Conservation (phyloP, 495 filamentous ascomycete species). For the Daldinia decipiens region DNA sequence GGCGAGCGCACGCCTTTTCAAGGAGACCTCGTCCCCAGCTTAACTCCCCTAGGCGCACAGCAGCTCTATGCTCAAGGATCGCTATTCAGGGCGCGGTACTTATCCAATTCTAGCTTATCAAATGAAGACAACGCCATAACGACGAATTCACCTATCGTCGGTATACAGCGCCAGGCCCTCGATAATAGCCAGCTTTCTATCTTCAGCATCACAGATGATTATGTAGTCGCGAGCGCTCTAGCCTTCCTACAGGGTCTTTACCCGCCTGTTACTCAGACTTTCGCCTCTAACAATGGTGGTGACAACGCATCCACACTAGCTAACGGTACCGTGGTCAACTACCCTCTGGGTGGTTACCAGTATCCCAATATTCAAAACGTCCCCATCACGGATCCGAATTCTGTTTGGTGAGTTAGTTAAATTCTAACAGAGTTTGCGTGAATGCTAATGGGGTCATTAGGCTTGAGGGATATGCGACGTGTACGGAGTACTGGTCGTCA, state of each 20-base stretch:
- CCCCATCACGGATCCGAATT: constrained; percentile 47
- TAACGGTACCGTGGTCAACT: constrained; percentile 50
- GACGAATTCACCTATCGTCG: constrained; percentile 46
- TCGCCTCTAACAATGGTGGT: constrained; percentile 46
- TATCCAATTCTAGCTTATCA: constrained; percentile 39
- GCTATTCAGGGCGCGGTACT: constrained; percentile 52
- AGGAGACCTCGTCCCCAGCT: constrained; percentile 21
- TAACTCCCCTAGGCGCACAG: constrained; percentile 57
- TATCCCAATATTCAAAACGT: constrained; percentile 53
- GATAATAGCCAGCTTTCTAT: constrained; percentile 54
- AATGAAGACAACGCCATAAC: constrained; percentile 38
- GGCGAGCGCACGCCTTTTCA: constrained; percentile 55
- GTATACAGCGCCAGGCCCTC: constrained; percentile 49
- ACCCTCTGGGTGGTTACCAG: constrained; percentile 55
- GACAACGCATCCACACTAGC: constrained; percentile 42
- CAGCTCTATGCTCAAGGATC: constrained; percentile 53
- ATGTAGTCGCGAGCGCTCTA: constrained; percentile 48
- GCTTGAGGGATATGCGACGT: constrained; percentile 48
- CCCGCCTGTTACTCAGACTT: constrained; percentile 48
- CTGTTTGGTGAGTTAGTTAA: constrained; percentile 48
- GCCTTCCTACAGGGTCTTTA: constrained; percentile 59
- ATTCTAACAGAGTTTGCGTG: neutral
- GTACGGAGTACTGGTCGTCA: constrained; percentile 47
- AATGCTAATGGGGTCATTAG: constrained; percentile 31
- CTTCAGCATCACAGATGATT: constrained; percentile 49